A percentile compares a stretch with the other conserved stretches of the same genome.
Conservation (phyloP, 495 filamentous ascomycete species). For the Trichoderma gamsii region DNA sequence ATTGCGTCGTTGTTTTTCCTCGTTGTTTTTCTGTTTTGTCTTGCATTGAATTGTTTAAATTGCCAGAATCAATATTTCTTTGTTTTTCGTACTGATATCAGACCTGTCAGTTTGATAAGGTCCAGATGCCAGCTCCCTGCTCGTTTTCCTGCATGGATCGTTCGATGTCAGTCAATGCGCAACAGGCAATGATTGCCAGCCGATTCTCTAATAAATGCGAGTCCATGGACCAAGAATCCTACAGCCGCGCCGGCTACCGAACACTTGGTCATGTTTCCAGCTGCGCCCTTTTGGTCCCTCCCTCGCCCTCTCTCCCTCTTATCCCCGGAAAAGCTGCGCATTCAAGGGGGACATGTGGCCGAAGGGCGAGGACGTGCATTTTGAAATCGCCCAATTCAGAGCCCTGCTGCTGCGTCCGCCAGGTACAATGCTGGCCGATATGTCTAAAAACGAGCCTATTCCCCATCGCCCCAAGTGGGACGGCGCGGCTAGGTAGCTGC, state of each 20-base stretch:
- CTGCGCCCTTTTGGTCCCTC: background rate
- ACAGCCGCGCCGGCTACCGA: background rate
- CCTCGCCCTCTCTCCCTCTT: background rate
- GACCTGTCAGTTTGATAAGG: background rate
- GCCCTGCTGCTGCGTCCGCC: background rate
- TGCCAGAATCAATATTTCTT: background rate
- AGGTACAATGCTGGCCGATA: background rate
- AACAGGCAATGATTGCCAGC: slow-evolving; percentile 1
- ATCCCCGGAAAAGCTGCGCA: background rate
- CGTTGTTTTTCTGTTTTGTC: background rate
- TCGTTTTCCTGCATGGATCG: background rate
- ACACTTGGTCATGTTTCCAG: background rate
- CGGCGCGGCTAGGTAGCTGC: background rate
- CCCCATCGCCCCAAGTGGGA: background rate
- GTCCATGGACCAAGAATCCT: background rate
- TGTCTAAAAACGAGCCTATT: background rate
- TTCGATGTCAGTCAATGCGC: background rate
- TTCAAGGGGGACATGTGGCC: slow-evolving; percentile 1
- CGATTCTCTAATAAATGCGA: background rate
- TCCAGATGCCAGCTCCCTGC: background rate
- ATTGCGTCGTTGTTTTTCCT: background rate
- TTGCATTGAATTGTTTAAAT: background rate
- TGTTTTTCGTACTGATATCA: background rate
- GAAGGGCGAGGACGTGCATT: background rate
- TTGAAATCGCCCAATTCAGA: background rate